Base-by-base conservation (phyloP, 1,284 basidiomycete species). In the Microbotryum saponariae region DNA sequence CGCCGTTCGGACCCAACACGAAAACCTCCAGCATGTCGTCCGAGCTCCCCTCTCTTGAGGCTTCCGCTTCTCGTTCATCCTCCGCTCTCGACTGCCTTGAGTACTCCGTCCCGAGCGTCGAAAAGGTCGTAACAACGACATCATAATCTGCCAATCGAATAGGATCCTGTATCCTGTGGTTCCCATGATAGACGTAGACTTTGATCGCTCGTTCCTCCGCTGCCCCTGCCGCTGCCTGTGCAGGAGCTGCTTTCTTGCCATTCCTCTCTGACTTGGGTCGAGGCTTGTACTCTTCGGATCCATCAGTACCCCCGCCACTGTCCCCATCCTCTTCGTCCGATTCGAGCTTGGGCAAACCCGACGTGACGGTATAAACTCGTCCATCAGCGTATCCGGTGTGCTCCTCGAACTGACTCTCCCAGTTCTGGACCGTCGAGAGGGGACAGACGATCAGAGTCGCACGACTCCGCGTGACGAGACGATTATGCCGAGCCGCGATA, bases 381-480 rank as follows among this genome's bases (percentile, higher is more conserved):
- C 33, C 20, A 31, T 58, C 56, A 44, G 48, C 56, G 31, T 58
- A 12, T 46, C 47, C 46, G 91, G 70, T 76, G 76, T 99, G 96
- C 74, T 97, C 93, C 63, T 86, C 83, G 74, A 98, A 89, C 76
- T 99, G 96, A 67, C 96, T 91, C 76, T 98, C 94, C 96, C 96
- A 99, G 73, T 97, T 98, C 52, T 89, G 85, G 1, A 99, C 90
- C 2, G 96, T 97, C 25, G 91, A 94, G 58, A 99, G 80, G 9
- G 96, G 96, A 71, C 96, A 97, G 29, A 99, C 83, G 69, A 99
- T 89, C n/a, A 99, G 78, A 1, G 96, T 97, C 9, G 88, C 96
- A 51, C 91, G 84, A 71, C 88, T 90, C 68, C 86, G 85, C 33
- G 80, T 77, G 74, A 87, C 87, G 70, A 96, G 85, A 27, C 56